These are phyloP conservation scores for Penicillium angulare DNA, from an alignment of 495 filamentous ascomycete species.

Conservation along the genomic window DNA sequence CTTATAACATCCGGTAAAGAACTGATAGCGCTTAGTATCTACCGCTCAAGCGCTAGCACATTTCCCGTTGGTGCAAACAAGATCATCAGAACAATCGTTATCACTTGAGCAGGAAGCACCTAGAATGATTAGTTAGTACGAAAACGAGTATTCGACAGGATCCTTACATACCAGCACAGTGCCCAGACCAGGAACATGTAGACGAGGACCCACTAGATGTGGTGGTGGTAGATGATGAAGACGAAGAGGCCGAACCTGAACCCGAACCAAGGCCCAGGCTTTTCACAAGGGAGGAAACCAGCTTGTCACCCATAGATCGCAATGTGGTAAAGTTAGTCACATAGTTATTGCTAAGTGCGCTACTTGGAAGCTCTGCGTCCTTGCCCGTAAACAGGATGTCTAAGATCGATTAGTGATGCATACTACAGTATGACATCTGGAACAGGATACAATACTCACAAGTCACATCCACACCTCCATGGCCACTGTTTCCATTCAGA, in stretches of 20 bases:
- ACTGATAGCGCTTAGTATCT: too few relatives aligned
- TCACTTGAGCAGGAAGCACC: conserved; percentile 20
- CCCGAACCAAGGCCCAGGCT: conserved; percentile 18
- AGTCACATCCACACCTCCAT: conserved; percentile 30
- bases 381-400: conserved; percentile 38
- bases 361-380: conserved; percentile 27
- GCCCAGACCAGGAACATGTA: conserved; percentile 19
- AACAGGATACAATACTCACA: conserved; percentile 18
- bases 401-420: conserved; percentile 4
- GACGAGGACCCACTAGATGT: conserved; percentile 4
- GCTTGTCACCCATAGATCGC: conserved; percentile 31
- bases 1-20: too few relatives aligned
- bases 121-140: too few relatives aligned
- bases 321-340: conserved; percentile 36
- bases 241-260: too few relatives aligned
- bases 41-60: conserved; percentile 14
- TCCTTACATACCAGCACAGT: too few relatives aligned
- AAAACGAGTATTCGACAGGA: too few relatives aligned
- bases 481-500: conserved; percentile 32
- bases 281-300: conserved; percentile 37
- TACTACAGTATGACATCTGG: neutral
- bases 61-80: conserved; percentile 19
- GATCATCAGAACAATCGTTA: conserved; percentile 17
- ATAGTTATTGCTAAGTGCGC: conserved; percentile 32
- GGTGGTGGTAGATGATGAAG: conserved; percentile 3